These are phyloP conservation scores for Poa annua DNA, from an alignment of 176 grass and related monocot species.

Conservation along the genomic window DNA sequence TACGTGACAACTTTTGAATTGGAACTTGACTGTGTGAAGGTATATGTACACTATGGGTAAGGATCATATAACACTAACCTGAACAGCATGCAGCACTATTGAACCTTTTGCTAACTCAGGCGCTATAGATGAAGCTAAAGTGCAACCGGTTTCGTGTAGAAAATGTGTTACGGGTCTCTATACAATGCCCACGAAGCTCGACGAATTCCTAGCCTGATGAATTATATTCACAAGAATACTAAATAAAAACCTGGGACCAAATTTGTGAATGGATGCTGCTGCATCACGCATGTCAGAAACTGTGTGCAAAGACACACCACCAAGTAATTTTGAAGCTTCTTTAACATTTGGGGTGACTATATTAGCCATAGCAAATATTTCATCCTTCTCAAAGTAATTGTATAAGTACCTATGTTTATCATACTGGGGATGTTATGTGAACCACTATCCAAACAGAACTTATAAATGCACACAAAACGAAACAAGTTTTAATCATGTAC, in stretches of 20 bases:
- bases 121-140: slow-evolving; percentile 90
- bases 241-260: slow-evolving; percentile 81
- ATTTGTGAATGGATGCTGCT: slow-evolving; percentile 87
- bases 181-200: slow-evolving; percentile 62
- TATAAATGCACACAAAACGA: slow-evolving; percentile 29
- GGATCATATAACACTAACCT: slow-evolving; percentile 42
- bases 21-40: not conserved
- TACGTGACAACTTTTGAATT: slow-evolving; percentile 5
- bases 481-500: slow-evolving; percentile 32
- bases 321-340: slow-evolving; percentile 91
- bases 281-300: slow-evolving; percentile 77
- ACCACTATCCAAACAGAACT: slow-evolving; percentile 17
- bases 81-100: slow-evolving; percentile 74
- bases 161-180: slow-evolving; percentile 80
- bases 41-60: not conserved
- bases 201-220: slow-evolving; percentile 80
- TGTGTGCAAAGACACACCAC: slow-evolving; percentile 57
- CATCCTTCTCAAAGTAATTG: slow-evolving; percentile 59
- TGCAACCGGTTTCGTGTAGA: slow-evolving; percentile 98
- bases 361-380: slow-evolving; percentile 86
- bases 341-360: slow-evolving; percentile 98
- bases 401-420: not conserved
- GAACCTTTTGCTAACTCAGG: slow-evolving; percentile 90
- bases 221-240: not conserved
- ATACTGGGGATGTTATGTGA: not conserved